Percentiles rank a stretch among this genome's conserved stretches.
Conservation (phyloP, 768 basidiomycete species). For the Pleurotus tuber-regium region DNA sequence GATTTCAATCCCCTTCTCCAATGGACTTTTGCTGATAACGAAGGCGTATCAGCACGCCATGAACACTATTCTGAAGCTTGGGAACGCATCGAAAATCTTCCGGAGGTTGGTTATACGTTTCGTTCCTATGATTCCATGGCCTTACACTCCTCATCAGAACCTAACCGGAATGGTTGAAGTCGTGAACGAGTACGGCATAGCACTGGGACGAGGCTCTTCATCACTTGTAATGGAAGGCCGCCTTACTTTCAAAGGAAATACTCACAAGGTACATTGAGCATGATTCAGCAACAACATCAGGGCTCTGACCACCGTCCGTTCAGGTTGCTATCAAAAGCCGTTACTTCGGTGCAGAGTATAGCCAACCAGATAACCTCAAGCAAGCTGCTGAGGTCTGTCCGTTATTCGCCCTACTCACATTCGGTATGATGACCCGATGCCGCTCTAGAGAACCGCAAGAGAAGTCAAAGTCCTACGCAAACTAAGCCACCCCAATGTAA, state of each 20-base stretch:
- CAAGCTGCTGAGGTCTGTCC: not conserved
- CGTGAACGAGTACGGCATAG: not conserved
- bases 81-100: not conserved
- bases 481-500: not conserved
- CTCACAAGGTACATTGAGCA: not conserved
- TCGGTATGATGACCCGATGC: not conserved
- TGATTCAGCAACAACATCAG: not conserved
- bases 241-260: not conserved
- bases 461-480: not conserved
- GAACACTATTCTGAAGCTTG: not conserved
- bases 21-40: not conserved
- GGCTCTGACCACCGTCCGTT: not conserved
- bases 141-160: not conserved
- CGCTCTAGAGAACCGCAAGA: not conserved
- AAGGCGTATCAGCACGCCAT: not conserved
- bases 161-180: not conserved
- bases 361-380: not conserved
- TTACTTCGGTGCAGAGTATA: not conserved
- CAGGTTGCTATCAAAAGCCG: not conserved
- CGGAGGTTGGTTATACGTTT: not conserved
- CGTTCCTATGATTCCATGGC: not conserved
- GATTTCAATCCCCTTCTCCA: not conserved
- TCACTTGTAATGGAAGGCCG: not conserved
- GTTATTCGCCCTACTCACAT: not conserved
- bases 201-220: not conserved